Percentiles rank a stretch among this genome's conserved stretches.
These are phyloP conservation scores for Pleurotus giganteus DNA, from an alignment of 768 basidiomycete species.

Conservation along the genomic window DNA sequence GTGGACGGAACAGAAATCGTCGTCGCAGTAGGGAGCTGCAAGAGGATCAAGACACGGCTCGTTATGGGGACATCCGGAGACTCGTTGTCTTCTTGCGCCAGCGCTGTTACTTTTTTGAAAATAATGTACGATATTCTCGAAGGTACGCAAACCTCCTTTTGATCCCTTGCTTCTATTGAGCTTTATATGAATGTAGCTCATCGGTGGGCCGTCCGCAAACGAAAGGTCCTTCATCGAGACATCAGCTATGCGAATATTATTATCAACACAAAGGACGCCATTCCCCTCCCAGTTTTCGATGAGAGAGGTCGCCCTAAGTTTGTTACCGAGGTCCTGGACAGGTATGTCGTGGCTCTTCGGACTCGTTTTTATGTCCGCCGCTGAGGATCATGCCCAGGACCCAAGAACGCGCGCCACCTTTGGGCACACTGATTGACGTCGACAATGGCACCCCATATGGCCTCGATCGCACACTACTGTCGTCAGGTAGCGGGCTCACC, in stretches of 20 bases:
- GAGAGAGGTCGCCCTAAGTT: not conserved
- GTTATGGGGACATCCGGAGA: not conserved
- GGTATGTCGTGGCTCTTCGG: not conserved
- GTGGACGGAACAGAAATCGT: too few species aligned
- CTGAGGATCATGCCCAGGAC: not conserved
- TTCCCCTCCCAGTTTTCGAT: not conserved
- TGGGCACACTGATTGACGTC: not conserved
- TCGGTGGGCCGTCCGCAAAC: not conserved
- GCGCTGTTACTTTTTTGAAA: not conserved
- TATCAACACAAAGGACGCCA: not conserved
- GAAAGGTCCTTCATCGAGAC: constrained; percentile 4
- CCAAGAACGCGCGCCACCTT: not conserved
- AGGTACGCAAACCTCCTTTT: not conserved
- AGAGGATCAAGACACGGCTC: not conserved
- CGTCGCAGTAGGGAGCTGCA: not conserved
- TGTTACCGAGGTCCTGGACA: constrained; percentile 1
- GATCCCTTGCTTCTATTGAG: too few species aligned
- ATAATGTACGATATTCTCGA: constrained; percentile 8
- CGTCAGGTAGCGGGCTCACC: too few species aligned
- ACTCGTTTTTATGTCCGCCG: not conserved
- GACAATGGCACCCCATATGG: not conserved
- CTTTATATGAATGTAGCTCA: too few species aligned
- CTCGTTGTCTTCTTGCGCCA: not conserved
- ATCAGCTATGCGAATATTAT: constrained; percentile 8
- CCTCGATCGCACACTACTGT: not conserved